These are phyloP conservation scores for Metarhizium guizhouense DNA, from an alignment of 2,329 filamentous ascomycete genomes.

Conservation along the genomic window DNA sequence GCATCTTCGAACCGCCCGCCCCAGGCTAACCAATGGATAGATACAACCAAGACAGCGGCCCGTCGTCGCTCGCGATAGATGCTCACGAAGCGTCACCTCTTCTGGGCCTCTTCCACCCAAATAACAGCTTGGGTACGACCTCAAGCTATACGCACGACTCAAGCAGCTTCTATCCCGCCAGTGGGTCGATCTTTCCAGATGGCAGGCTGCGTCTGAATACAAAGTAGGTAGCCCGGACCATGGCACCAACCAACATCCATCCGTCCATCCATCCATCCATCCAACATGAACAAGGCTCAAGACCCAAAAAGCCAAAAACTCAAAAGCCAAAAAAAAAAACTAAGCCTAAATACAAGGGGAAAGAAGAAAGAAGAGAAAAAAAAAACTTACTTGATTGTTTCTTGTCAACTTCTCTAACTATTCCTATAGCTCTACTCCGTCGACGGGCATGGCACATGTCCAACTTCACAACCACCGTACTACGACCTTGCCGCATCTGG, in stretches of 20 bases:
- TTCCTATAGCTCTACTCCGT: conserved; percentile 34
- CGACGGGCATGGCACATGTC: conserved; percentile 49
- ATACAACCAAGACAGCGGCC: conserved; percentile 46
- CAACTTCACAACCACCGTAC: conserved; percentile 34
- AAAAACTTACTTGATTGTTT: no score
- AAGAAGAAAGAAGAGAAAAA: no score
- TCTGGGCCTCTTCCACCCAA: conserved; percentile 42
- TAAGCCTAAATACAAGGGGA: neutral
- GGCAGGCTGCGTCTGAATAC: conserved; percentile 44
- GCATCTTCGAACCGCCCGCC: conserved; percentile 3
- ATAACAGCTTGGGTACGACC: conserved; percentile 32
- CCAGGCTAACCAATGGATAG: conserved; percentile 23
- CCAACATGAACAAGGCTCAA: neutral
- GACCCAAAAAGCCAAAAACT: neutral
- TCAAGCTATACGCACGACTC: conserved; percentile 42
- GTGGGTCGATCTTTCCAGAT: conserved; percentile 40
- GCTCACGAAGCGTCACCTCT: conserved; percentile 41
- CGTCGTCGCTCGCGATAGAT: conserved; percentile 45
- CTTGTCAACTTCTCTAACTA: conserved; percentile 10
- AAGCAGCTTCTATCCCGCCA: conserved; percentile 36
- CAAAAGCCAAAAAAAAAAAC: neutral
- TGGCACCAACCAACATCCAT: conserved; percentile 1
- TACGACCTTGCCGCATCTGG: conserved; percentile 42
- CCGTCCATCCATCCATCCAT: neutral
- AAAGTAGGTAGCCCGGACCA: conserved; percentile 35